Conservation (phyloP, 73 alveolate genomes). For the Paramecium sexaurelia region DNA sequence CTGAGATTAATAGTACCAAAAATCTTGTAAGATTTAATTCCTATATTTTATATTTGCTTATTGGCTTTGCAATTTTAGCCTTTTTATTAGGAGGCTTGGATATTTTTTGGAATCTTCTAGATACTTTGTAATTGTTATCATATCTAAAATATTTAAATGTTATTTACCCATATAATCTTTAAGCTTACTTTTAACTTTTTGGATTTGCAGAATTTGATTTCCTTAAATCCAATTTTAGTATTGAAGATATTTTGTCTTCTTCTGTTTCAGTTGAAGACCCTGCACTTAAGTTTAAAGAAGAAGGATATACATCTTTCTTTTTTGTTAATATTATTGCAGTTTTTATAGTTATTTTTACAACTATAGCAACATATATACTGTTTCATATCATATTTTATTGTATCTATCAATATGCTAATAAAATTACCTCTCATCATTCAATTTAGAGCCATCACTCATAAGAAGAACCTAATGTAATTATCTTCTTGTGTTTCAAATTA, state of each 20-base stretch:
- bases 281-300: not conserved
- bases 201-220: conserved; percentile 46
- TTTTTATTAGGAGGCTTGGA: conserved; percentile 2
- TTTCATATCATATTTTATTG: not conserved
- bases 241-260: not conserved
- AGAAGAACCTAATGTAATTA: not conserved
- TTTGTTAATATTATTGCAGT: not conserved
- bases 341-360: not conserved
- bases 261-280: not conserved
- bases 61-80: not conserved
- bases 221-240: not conserved
- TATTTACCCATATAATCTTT: not conserved
- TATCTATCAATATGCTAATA: not conserved
- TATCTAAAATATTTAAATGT: conserved; percentile 32
- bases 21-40: not conserved
- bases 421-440: not conserved
- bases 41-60: not conserved
- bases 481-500: not conserved
- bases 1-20: not conserved
- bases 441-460: too few species aligned
- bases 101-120: conserved; percentile 15
- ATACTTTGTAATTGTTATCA: not conserved
- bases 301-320: conserved; percentile 35
- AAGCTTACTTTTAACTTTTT: not conserved
- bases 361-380: not conserved